Conservation (phyloP, 108 stramenopile species). For the Nitzschia palea region DNA sequence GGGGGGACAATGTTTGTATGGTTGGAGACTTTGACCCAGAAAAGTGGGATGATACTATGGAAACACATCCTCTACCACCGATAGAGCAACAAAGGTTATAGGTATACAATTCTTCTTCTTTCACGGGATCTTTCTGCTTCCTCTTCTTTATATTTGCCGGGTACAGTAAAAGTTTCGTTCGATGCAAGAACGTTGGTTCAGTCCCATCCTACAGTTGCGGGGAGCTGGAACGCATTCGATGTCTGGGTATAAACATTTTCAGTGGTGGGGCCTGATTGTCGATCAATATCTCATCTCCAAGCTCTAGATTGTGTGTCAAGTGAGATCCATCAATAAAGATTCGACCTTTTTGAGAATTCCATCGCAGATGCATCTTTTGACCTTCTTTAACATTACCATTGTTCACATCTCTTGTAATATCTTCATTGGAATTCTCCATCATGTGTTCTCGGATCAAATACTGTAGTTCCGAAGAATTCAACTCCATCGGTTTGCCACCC, state of each 20-base stretch:
- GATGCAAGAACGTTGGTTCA: too few relatives aligned
- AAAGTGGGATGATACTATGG: slow-evolving; percentile 23
- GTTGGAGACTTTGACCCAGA: slow-evolving; percentile 43
- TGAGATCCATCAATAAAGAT: slow-evolving; percentile 93
- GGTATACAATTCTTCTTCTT: too few relatives aligned
- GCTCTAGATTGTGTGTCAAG: slow-evolving; percentile 84
- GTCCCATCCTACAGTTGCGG: too few relatives aligned
- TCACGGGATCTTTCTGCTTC: too few relatives aligned
- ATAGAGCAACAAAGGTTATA: slow-evolving; percentile 37
- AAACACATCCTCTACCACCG: slow-evolving; percentile 33
- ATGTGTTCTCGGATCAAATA: slow-evolving; percentile 94
- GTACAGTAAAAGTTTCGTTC: too few relatives aligned
- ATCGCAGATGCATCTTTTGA: slow-evolving; percentile 86
- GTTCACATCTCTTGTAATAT: slow-evolving; percentile 44
- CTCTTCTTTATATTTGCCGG: not conserved
- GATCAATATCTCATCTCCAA: slow-evolving; percentile 93
- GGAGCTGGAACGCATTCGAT: not conserved
- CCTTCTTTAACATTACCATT: slow-evolving; percentile 75
- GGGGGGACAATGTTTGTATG: slow-evolving; percentile 84
- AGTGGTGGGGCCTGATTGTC: slow-evolving; percentile 85
- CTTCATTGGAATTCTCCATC: slow-evolving; percentile 67
- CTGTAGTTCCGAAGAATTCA: slow-evolving; percentile 70
- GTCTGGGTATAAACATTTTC: slow-evolving; percentile 55
- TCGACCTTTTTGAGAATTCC: slow-evolving; percentile 92
- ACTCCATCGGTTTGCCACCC: slow-evolving; percentile 82